Base-by-base conservation (phyloP, 768 basidiomycete species). In the Rhodotorula toruloides region DNA sequence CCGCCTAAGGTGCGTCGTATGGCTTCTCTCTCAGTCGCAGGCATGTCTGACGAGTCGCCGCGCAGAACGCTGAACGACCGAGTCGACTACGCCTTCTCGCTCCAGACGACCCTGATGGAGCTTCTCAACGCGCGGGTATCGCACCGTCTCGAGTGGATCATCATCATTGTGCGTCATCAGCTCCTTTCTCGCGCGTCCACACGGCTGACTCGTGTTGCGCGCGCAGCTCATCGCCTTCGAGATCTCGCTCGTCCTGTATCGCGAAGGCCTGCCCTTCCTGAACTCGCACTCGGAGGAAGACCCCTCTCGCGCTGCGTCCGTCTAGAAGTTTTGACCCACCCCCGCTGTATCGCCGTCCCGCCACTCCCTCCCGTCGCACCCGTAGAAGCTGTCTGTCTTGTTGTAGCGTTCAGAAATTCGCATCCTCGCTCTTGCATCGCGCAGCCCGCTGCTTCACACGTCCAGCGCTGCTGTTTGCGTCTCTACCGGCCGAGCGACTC, bases 61-160 rank as follows among this genome's bases (percentile, higher is more conserved):
- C 13, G 7, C 40, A 59, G 64, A 31, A 66, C 54, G 12, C 55
- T 65, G 25, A 44, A 72, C 63, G 61, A 63, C 32, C 70, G 68
- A 21, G 58, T 79, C 49, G 79, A 80, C 63, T 80, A 80, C 67
- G 78, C 78, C n/a, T 76, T 77, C 59, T 73, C 88, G 82, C 84
- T 89, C 17, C 93, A 97, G 80, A 89, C 89, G 27, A 89, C 90
- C 13, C 81, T 98, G 47, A 82, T 92, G 54, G 91, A 94, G 67
- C 80, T 97, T 19, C 80, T 96, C 36, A 91, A 91, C 0, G 91
- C 93, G 82, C 73, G 94, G 89, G 89, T 90, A 6, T 90, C 89
- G 4, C 90, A 96, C 74, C 85, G 88, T 4, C 92, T 98, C 88
- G 94, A 98, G 78, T 81, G 94, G 9, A 88, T 97, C 68, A 97